Base-by-base conservation (phyloP, 2,329 filamentous ascomycete species). In the Lachnellula suecica region DNA sequence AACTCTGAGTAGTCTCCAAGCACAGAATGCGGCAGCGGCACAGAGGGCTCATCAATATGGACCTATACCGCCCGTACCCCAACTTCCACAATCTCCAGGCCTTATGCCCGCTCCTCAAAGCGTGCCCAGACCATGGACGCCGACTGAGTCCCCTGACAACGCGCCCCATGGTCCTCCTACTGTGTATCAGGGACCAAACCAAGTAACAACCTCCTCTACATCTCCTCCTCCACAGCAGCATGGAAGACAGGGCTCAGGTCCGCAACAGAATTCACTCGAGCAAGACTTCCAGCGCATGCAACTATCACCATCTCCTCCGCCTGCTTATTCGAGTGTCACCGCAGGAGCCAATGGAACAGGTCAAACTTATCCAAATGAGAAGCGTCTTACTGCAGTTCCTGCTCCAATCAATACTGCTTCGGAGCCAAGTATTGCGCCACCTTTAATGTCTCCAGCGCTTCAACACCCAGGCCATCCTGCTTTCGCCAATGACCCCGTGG, bases 111-210 rank as follows among this genome's bases (percentile, higher is more conserved):
- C 52, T 20, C 70, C 67, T 52, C 63, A 66, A 63, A 62, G 65
- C 41, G 68, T 73, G 34, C 67, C 78, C 23, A 81, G 93, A 44
- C 92, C 92, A 25, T 97, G 93, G 94, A 97, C 93, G 9, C 94
- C 94, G 1, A 97, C 94, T 3, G 94, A 99, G 69, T 81, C 85
- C 52, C 91, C 92, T 1, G 91, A 91, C 27, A 87, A 86, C 56
- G 87, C 91, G 47, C 90, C 91, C 4, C 91, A 96, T 72, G 92
- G 92, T 0, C 91, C 91, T 25, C 91, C 93, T 1, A 91, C 89
- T 0, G 88, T 96, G 1, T 97, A 97, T 63, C 93, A 97, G 71
- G 94, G 94, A 6, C 81, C 83, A 47, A 87, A 86, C 59, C 85
- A 89, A 56, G 84, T 92, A 4, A 65, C 68, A 34, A 54, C 55